Evolutionary conservation across 2,329 filamentous ascomycete species (phyloP), one percentile per base, ranked within the genome.

Genomic region (Cylindrodendrum hubeiense): DNA sequence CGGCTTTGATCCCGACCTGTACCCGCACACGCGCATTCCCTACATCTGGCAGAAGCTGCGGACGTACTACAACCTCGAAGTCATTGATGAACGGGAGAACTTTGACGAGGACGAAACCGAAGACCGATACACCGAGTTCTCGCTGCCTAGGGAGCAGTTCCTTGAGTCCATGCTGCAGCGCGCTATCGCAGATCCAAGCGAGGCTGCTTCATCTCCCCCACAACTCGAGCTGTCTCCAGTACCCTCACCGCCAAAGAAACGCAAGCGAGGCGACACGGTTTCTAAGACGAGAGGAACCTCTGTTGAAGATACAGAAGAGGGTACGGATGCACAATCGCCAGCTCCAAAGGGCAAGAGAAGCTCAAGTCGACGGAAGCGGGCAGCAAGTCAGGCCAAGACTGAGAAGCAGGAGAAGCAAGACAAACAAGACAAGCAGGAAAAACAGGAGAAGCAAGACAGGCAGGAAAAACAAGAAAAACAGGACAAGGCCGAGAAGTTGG

Each of bases 1-100:
- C 79, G 94, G 94, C 74, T 91, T 93, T 77, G 87, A 94, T 78
- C 87, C 91, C 55, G 85, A 91, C 74, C 72, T 88, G 70, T 83
- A 89, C 71, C 87, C 88, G 17, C 96, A 99, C 81, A 98, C 94
- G 43, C 91, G 92, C 64, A 96, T 97, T 71, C 91, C 93, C 0
- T 92, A 93, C 43, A 97, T 99, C 69, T 98, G 96, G 95, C 86
- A 88, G 71, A 98, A 98, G 80, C 86, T 99, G 12, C 83, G 87
- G 33, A 89, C 89, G 34, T 88, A 96, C 67, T 99, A 97, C 82
- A 93, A 97, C 79, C 87, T 98, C 30, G 89, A 92, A 52, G 87
- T 91, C 43, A 91, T 98, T 63, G 94, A 98, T 79, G 93, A 97
- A 77, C 90, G 94, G 73, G 95, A 93, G 78, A 86, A 91, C 76